phyloP scores from a whole-genome alignment of 2,329 filamentous ascomycete species.

The Apiospora arundinis region DNA sequence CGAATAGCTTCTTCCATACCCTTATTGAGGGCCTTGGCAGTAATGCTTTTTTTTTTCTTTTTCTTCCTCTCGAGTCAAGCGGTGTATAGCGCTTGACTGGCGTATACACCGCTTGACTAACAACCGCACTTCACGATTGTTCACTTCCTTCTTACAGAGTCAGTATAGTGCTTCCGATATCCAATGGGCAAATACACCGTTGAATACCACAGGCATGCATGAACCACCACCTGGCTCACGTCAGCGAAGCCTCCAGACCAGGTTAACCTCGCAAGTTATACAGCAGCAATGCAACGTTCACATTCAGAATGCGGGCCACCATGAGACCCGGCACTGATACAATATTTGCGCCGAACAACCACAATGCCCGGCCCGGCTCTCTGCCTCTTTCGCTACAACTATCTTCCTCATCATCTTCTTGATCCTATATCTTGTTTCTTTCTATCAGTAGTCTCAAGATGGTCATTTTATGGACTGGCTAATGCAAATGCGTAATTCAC shows the following conservation, averaged over 20 bases:
- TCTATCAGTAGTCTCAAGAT: neutral
- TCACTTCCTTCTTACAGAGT: neutral
- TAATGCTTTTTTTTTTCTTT: neutral
- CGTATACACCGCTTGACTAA: neutral
- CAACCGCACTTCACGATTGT: neutral
- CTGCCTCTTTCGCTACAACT: neutral
- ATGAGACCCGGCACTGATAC: neutral
- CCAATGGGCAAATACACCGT: neutral
- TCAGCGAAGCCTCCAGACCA: neutral
- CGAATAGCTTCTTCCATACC: conserved; percentile 12
- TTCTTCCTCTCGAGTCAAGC: conserved; percentile 1
- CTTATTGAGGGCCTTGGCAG: neutral
- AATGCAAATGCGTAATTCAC: neutral
- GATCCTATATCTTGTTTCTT: neutral
- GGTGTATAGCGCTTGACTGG: neutral
- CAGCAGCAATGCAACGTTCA: neutral
- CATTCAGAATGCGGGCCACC: neutral
- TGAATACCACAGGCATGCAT: neutral
- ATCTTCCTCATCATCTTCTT: neutral
- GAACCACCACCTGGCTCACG: neutral
- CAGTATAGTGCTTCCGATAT: neutral
- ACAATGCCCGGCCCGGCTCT: neutral
- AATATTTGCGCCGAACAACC: neutral
- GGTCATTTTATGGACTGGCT: neutral
- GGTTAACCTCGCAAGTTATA: neutral